Evolutionary conservation across 768 basidiomycete species (phyloP), one percentile per base, ranked within the genome.

Genomic region (Pleurotus sapidus): DNA sequence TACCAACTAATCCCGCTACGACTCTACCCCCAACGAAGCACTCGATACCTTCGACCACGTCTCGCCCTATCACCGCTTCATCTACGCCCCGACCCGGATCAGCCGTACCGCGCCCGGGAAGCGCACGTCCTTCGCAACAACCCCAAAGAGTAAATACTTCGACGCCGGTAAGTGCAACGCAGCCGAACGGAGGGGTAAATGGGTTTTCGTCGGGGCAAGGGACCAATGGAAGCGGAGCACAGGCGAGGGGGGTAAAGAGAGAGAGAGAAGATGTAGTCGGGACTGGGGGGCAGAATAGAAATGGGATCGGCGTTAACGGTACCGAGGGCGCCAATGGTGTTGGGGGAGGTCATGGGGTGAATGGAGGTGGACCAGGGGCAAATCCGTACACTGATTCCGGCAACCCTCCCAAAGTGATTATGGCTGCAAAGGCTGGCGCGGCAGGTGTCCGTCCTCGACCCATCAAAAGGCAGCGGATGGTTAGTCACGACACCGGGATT

Each of bases 381-480:
- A 54, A 54, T 54, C 39, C 39, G 17, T 42, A 54, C 23, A 38
- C 23, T n/a, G 51, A 54, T 23, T 23, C 39, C 18, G 51, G 18
- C 14, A 38, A 54, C 12, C n/a, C 49, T 20, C 17, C 49, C 43
- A 71, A 66, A 59, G 62, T 71, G 34, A 68, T 78, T 14, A 64
- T 82, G 14, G 79, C 79, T 62, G 79, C 84, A 24, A 83, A 83
- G 63, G 83, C 86, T 8, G 88, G 87, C 15, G 76, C 74, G 38
- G 77, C 75, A 6, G 81, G 77, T 46, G 80, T 78, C 12, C 76
- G 85, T 56, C 87, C 88, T 25, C 77, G 89, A 61, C 89, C 89
- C 18, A 65, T 86, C 43, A 91, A 91, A 79, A 91, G 88, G 71
- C 87, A 84, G 65, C 79, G 87, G 60, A 76, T 88, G 84, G 89